Evolutionary conservation across 2,329 filamentous ascomycete species (phyloP).

Genomic region (Aspergillus hortae): DNA sequence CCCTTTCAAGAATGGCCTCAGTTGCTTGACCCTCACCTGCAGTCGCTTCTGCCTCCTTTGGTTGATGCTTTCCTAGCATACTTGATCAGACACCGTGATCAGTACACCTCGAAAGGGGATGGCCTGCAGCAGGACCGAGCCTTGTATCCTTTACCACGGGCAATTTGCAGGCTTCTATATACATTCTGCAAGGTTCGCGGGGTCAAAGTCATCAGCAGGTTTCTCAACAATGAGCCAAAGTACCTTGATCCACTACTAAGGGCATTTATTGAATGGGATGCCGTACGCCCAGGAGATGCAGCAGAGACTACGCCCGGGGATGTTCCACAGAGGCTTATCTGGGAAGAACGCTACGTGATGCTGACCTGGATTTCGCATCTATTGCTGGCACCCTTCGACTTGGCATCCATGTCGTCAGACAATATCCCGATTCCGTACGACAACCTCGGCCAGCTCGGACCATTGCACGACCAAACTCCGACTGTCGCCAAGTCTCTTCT

Average conservation of each 20-base stretch:
- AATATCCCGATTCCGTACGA: slow-evolving; percentile 34
- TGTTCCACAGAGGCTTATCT: slow-evolving; percentile 53
- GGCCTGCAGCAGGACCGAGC: slow-evolving; percentile 35
- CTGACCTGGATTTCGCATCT: slow-evolving; percentile 84
- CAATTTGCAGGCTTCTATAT: slow-evolving; percentile 78
- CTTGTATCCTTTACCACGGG: slow-evolving; percentile 56
- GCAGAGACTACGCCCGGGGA: slow-evolving; percentile 12
- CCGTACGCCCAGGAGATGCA: slow-evolving; percentile 15
- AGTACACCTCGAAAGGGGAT: slow-evolving; percentile 35
- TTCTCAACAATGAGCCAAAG: slow-evolving; percentile 84
- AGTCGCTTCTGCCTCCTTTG: slow-evolving; percentile 69
- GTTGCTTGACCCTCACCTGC: slow-evolving; percentile 79
- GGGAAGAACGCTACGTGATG: slow-evolving; percentile 86
- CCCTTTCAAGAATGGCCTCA: slow-evolving; percentile 95
- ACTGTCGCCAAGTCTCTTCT: slow-evolving; percentile 68
- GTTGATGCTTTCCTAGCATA: slow-evolving; percentile 72
- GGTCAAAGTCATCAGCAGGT: slow-evolving; percentile 85
- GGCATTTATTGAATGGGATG: slow-evolving; percentile 63
- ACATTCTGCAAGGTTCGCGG: slow-evolving; percentile 92
- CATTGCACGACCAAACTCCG: slow-evolving; percentile 61
- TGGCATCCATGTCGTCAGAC: slow-evolving; percentile 71
- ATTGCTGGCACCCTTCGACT: slow-evolving; percentile 81
- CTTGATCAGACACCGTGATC: slow-evolving; percentile 44
- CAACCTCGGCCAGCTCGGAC: slow-evolving; percentile 24
- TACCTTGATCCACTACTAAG: slow-evolving; percentile 77